phyloP scores from a whole-genome alignment of 768 basidiomycete species.

The Obba rivulosa region DNA sequence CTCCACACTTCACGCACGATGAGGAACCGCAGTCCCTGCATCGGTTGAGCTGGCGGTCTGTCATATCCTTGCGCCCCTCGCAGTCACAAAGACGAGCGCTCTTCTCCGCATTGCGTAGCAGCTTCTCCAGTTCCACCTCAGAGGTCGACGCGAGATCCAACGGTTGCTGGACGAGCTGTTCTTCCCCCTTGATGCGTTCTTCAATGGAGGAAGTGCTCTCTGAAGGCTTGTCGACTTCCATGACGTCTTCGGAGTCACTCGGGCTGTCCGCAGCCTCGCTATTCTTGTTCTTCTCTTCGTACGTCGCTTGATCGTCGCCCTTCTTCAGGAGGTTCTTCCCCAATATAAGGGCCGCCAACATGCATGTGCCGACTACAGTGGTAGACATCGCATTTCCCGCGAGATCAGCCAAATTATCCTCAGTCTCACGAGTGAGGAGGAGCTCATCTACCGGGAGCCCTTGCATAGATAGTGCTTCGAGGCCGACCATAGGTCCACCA shows the following conservation, averaged over 20 bases:
- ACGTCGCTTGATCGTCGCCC: constrained; percentile 60
- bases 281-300: constrained; percentile 52
- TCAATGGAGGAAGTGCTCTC: constrained; percentile 25
- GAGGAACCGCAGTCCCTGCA: constrained; percentile 77
- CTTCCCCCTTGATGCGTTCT: constrained; percentile 66
- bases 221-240: constrained; percentile 19
- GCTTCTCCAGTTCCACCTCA: constrained; percentile 38
- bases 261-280: constrained; percentile 30
- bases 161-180: constrained; percentile 54
- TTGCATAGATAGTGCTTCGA: constrained; percentile 91
- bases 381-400: constrained; percentile 98
- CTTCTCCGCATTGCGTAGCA: constrained; percentile 59
- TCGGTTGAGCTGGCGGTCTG: constrained; percentile 54
- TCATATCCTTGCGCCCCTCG: constrained; percentile 81
- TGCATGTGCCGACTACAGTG: constrained; percentile 89
- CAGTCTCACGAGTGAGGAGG: constrained; percentile 85
- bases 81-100: constrained; percentile 85
- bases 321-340: constrained; percentile 61
- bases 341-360: constrained; percentile 73
- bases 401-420: constrained; percentile 90
- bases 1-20: constrained; percentile 82
- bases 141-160: constrained; percentile 63
- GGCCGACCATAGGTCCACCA: constrained; percentile 91
- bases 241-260: constrained; percentile 46
- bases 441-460: constrained; percentile 91